Percentiles rank a stretch among this genome's conserved stretches.
These are phyloP conservation scores for Saturnispora sanitii DNA, from an alignment of 805 yeast species.

Conservation along the genomic window DNA sequence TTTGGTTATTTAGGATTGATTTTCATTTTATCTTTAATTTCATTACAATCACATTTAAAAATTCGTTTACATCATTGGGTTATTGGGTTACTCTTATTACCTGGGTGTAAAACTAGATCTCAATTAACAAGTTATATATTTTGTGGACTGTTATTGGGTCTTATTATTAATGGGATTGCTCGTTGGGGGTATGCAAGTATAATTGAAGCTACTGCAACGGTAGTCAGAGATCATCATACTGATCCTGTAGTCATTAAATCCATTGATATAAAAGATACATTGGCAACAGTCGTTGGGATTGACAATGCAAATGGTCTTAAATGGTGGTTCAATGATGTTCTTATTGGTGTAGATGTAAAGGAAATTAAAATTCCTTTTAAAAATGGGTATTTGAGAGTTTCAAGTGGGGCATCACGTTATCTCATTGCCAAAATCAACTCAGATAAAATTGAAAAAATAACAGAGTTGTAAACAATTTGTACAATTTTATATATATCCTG, in stretches of 20 bases:
- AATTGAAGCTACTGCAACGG: constrained; percentile 60
- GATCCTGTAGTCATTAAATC: neutral
- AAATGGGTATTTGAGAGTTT: constrained; percentile 4
- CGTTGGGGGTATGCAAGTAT: constrained; percentile 93
- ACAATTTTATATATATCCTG: neutral
- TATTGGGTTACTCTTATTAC: constrained; percentile 63
- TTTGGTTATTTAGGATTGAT: constrained; percentile 40
- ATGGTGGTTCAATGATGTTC: constrained; percentile 6
- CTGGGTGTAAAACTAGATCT: constrained; percentile 76
- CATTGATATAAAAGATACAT: neutral
- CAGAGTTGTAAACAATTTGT: neutral
- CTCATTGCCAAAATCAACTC: neutral
- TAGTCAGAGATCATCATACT: constrained; percentile 41
- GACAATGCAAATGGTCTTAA: neutral
- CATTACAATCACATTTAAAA: constrained; percentile 48
- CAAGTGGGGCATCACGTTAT: neutral
- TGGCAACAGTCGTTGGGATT: neutral
- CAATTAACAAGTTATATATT: constrained; percentile 51
- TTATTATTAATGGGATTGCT: constrained; percentile 74
- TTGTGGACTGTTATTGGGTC: constrained; percentile 79
- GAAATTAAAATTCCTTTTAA: neutral
- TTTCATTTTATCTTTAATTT: constrained; percentile 34
- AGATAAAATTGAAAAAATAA: neutral
- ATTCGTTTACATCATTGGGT: constrained; percentile 75
- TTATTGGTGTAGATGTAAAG: neutral